phyloP scores from a whole-genome alignment of 78 protist genomes.

The Trichosphaerium sp. region DNA sequence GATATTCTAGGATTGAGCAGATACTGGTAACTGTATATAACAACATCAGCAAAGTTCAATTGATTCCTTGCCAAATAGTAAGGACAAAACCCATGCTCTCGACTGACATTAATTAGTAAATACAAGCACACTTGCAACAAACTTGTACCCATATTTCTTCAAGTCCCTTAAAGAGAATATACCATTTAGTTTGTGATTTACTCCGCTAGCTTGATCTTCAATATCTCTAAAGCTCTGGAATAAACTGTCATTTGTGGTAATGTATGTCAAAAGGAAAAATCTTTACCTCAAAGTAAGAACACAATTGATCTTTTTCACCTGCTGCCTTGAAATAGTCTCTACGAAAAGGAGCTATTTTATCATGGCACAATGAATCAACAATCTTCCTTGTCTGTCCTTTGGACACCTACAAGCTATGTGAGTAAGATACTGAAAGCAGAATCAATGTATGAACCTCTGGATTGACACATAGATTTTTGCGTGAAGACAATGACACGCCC shows the following conservation, averaged over 20 bases:
- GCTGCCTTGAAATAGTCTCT: too few relatives aligned
- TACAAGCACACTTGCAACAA: neutral
- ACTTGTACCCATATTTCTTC: conserved; percentile 42
- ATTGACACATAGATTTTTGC: conserved; percentile 79
- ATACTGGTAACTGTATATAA: conserved; percentile 89
- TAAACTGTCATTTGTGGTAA: neutral
- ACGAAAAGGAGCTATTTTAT: neutral
- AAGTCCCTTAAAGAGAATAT: conserved; percentile 79
- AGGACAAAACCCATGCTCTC: conserved; percentile 63
- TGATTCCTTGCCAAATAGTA: conserved; percentile 72
- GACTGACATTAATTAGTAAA: too few relatives aligned
- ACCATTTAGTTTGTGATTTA: conserved; percentile 40
- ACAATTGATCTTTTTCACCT: too few relatives aligned
- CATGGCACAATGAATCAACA: conserved; percentile 65
- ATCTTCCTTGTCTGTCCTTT: conserved; percentile 2
- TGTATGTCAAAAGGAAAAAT: neutral
- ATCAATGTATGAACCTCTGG: conserved; percentile 31
- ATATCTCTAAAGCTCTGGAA: neutral
- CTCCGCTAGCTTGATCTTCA: neutral
- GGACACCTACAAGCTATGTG: neutral
- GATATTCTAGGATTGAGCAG: conserved; percentile 92
- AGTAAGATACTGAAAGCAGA: too few relatives aligned
- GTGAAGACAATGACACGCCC: conserved; percentile 69
- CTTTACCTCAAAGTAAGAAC: neutral
- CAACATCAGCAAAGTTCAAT: conserved; percentile 66